Evolutionary conservation across 495 filamentous ascomycete species (phyloP), one percentile per base, ranked within the genome.

Genomic region (Apiosordaria backusii): DNA sequence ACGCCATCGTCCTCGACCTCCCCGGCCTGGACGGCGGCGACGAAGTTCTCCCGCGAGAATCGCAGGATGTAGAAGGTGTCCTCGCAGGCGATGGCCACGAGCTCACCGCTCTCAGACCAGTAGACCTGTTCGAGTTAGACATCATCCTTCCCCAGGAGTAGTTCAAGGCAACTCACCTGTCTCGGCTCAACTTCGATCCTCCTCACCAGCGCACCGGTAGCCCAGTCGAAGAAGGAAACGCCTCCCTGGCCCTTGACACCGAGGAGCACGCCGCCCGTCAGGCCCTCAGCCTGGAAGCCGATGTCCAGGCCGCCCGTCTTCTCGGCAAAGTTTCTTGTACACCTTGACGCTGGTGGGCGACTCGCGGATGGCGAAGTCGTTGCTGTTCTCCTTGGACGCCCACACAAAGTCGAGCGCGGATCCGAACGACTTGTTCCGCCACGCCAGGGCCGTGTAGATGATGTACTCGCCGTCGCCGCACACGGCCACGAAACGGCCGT

Each of bases 381-480:
- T 98, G 76, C 92, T 96, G 80, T 98, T 96, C 57, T 97, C 96
- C 78, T 97, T 97, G 21, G 91, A 90, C 2, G 91, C 96, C 95
- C 95, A 99, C 16, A 91, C 92, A 75, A 99, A 99, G 77, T 99
- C 95, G 50, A 97, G 81, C 10, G 93, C 95, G 35, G 90, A 90
- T 4, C 95, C 95, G 72, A 98, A 99, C 6, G 92, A 92, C 81
- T 97, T 97, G 80, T 99, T 98, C 73, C 95, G 88, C 87, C 96
- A 97, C 10, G 95, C 95, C 58, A 98, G 85, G 66, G 95, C 93
- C 15, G 95, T 99, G 80, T 99, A 99, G 70, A 98, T 94, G 71
- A 97, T 98, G 76, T 97, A 97, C 74, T 99, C 95, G 29, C 95
- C 95, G 72, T 99, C 95, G 58, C 95, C 95, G 71, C 95, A 98